Evolutionary conservation across 2,329 filamentous ascomycete species (phyloP).

Genomic region (Aureobasidium subglaciale): DNA sequence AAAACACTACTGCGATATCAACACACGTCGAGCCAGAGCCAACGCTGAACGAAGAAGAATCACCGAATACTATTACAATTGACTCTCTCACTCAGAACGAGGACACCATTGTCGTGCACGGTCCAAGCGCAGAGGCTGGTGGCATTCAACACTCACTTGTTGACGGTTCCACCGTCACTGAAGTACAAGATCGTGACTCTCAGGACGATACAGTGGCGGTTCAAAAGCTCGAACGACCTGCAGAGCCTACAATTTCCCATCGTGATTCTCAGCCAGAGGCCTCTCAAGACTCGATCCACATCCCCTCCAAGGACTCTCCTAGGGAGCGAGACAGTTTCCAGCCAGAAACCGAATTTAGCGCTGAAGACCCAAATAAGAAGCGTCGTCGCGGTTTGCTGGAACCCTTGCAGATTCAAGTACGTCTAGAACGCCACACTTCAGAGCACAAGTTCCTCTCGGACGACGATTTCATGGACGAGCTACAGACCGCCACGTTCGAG

Average conservation of each 20-base stretch:
- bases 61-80: background rate
- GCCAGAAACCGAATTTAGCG: background rate
- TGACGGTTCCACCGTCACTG: background rate
- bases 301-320: background rate
- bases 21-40: background rate
- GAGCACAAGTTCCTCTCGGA: slow-evolving; percentile 56
- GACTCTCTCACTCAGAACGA: slow-evolving; percentile 12
- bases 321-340: slow-evolving; percentile 1
- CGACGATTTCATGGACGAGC: slow-evolving; percentile 64
- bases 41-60: background rate
- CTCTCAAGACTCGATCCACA: background rate
- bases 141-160: background rate
- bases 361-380: slow-evolving; percentile 27
- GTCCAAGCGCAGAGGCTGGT: background rate
- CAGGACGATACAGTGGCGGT: background rate
- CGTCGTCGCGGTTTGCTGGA: slow-evolving; percentile 33
- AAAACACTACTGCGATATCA: background rate
- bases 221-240: background rate
- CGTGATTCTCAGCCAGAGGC: background rate
- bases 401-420: slow-evolving; percentile 31
- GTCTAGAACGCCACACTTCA: slow-evolving; percentile 33
- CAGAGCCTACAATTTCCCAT: background rate
- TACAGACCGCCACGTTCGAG: slow-evolving; percentile 72
- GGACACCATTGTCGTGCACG: background rate
- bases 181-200: background rate